Evolutionary conservation across 495 filamentous ascomycete species (phyloP), one percentile per base, ranked within the genome.

Genomic region (Margaritispora aquatica): DNA sequence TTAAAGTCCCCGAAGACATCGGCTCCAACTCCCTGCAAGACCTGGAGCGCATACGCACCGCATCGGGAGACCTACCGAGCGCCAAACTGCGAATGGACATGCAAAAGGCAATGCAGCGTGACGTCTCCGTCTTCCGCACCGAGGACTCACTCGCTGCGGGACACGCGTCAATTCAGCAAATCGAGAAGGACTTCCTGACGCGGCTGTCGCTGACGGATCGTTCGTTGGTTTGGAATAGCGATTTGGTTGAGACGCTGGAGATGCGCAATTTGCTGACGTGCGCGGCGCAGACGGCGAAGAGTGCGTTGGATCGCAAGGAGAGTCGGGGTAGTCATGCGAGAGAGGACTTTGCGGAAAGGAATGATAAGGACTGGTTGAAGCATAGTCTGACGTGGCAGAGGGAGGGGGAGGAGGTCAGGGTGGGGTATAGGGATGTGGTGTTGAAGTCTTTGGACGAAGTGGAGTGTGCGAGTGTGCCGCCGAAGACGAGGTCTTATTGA

Each of bases 21-120:
- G 65, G 65, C 2, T 24, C 44, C 8, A 20, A 57, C 9, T 62
- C 65, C 27, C 48, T 67, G 4, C 21, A 21, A 2, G 61, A 64
- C 23, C 27, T 64, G 5, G 59, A 67, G 17, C 13, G 38, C 1
- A 62, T 67, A 36, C 54, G 58, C 2, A 62, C 48, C 0, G 54
- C 62, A 13, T 47, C 36, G 3, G 65, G 65, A 3, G 59, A 64
- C 20, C 61, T 47, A 13, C 50, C 46, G 7, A 54, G 47, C 9
- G 38, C 58, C 0, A 52, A 60, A 15, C 48, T 67, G 10, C 41
- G 65, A 52, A 20, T 62, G 1, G 54, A 55, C 13, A 67, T 64
- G 65, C 65, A 67, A 36, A 67, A 63, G 53, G 62, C 65, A 38
- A 67, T 67, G 65, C 65, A 67, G 50, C 36, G 50, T 19, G 55